phyloP scores from a whole-genome alignment of 257 asterid genomes.

The Jacaranda mimosifolia region DNA sequence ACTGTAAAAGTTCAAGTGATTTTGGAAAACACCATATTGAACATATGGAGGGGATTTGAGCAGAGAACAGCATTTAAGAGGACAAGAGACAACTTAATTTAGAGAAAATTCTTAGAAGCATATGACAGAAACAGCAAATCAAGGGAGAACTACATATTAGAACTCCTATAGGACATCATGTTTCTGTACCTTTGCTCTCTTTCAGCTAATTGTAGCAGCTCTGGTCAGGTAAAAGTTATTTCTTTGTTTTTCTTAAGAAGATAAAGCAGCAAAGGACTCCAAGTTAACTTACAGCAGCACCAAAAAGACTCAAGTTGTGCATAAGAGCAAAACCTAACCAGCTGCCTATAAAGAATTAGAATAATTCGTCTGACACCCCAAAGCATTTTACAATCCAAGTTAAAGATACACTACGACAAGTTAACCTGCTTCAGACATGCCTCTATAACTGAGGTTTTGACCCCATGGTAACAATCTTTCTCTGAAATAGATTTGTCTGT shows the following conservation, averaged over 20 bases:
- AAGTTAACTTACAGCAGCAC: neutral
- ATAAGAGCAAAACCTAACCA: constrained; percentile 16
- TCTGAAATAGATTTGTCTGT: neutral
- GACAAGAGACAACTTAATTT: constrained; percentile 1
- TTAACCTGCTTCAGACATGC: neutral
- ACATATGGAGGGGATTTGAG: neutral
- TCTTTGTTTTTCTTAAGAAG: constrained; percentile 9
- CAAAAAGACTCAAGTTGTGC: neutral
- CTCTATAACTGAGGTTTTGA: neutral
- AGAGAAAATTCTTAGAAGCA: neutral
- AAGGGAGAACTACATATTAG: constrained; percentile 5
- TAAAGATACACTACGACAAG: neutral
- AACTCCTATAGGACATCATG: constrained; percentile 20
- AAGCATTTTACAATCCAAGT: neutral
- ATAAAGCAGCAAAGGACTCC: too few species aligned
- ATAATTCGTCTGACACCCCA: neutral
- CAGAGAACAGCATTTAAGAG: neutral
- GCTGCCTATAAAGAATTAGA: constrained; percentile 4
- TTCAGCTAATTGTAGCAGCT: constrained; percentile 24
- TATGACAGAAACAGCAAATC: constrained; percentile 18
- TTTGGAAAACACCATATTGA: neutral
- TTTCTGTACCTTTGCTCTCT: constrained; percentile 14
- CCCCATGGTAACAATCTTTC: neutral
- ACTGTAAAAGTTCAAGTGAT: neutral
- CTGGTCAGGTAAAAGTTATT: constrained; percentile 12